Conservation (phyloP, 768 basidiomycete species). For the Filobasidium floriforme region DNA sequence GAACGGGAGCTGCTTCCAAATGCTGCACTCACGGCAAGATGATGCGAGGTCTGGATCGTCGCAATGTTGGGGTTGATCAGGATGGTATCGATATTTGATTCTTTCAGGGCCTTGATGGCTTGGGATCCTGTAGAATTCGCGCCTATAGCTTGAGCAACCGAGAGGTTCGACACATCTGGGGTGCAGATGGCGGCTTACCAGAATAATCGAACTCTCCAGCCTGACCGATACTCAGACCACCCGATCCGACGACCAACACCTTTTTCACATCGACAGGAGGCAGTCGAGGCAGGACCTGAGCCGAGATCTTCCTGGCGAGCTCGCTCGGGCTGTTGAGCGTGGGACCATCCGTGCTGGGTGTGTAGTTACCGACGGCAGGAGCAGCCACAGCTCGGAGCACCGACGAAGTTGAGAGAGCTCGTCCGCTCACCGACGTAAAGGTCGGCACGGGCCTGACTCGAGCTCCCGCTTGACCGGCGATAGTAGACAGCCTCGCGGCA, state of each 20-base stretch:
- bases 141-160: neutral
- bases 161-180: neutral
- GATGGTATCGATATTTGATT: conserved; percentile 87
- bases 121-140: conserved; percentile 59
- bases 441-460: neutral
- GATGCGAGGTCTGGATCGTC: conserved; percentile 98
- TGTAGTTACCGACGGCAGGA: conserved; percentile 45
- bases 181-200: conserved; percentile 45
- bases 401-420: conserved; percentile 13
- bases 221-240: conserved; percentile 93
- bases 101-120: conserved; percentile 92
- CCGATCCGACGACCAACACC: conserved; percentile 91
- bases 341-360: conserved; percentile 29
- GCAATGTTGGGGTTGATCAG: conserved; percentile 99
- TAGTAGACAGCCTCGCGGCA: neutral
- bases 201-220: conserved; percentile 99
- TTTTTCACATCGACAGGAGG: conserved; percentile 86
- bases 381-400: conserved; percentile 42
- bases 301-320: conserved; percentile 83
- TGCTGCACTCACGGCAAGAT: conserved; percentile 79
- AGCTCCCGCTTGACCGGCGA: neutral
- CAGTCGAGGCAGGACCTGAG: conserved; percentile 85
- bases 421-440: neutral
- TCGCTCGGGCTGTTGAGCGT: conserved; percentile 84
- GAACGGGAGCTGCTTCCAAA: neutral